Percentiles rank a stretch among this genome's conserved stretches.
phyloP scores from a whole-genome alignment of 805 yeast genomes.

The Wickerhamomyces bisporus region DNA sequence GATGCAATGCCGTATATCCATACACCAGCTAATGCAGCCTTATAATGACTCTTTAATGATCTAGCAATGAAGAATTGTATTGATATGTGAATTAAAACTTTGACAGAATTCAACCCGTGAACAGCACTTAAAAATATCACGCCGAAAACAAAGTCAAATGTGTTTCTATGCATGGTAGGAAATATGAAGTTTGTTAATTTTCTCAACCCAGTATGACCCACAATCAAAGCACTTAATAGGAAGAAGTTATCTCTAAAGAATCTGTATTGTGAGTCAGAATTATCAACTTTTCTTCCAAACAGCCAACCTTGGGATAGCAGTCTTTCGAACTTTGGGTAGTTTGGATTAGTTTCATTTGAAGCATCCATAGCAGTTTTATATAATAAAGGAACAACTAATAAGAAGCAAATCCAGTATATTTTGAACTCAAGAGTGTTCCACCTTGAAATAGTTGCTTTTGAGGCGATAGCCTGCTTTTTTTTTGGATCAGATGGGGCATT shows the following conservation, averaged over 20 bases:
- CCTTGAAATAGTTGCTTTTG: conserved; percentile 32
- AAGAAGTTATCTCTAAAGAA: conserved; percentile 81
- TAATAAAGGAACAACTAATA: conserved; percentile 76
- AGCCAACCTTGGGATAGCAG: conserved; percentile 81
- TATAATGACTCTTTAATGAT: conserved; percentile 25
- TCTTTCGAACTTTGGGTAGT: conserved; percentile 57
- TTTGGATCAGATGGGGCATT: conserved; percentile 28
- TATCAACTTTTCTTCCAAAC: conserved; percentile 85
- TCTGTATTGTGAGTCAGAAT: conserved; percentile 84
- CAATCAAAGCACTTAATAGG: conserved; percentile 49
- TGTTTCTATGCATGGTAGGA: conserved; percentile 34
- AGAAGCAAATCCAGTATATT: conserved; percentile 58
- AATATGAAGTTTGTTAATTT: conserved; percentile 20
- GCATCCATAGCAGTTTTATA: conserved; percentile 77
- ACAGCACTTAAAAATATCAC: conserved; percentile 60
- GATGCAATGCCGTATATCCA: conserved; percentile 83
- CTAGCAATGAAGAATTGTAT: conserved; percentile 49
- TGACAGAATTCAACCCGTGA: conserved; percentile 73
- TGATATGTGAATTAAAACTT: conserved; percentile 53
- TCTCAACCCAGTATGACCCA: conserved; percentile 51
- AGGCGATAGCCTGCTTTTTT: conserved; percentile 15
- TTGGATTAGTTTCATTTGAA: conserved; percentile 67
- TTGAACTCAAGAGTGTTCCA: conserved; percentile 80
- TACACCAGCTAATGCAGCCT: conserved; percentile 37
- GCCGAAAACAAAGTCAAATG: conserved; percentile 75